Conservation (phyloP, 2,329 filamentous ascomycete species). For the Ceratocystiopsis brevicomis region DNA sequence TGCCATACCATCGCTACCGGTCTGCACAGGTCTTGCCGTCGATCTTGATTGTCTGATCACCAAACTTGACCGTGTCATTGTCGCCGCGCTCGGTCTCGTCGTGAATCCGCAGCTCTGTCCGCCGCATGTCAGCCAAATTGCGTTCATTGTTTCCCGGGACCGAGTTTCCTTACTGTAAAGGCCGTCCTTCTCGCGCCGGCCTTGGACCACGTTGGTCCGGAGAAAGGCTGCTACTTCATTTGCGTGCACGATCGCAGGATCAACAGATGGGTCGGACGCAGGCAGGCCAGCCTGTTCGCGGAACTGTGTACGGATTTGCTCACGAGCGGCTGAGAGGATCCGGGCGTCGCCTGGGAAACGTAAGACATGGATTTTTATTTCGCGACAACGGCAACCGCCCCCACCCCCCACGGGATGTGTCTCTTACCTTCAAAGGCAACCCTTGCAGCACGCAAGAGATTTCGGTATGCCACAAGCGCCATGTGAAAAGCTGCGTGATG, state of each 20-base stretch:
- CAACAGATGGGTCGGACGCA: conserved; percentile 36
- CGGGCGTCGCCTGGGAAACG: conserved; percentile 12
- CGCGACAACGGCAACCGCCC: neutral
- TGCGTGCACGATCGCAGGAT: conserved; percentile 55
- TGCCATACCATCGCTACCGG: conserved; percentile 2
- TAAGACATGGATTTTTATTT: neutral
- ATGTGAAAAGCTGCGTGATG: conserved; percentile 18
- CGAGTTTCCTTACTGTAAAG: conserved; percentile 34
- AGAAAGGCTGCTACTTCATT: conserved; percentile 67
- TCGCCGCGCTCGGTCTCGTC: conserved; percentile 79
- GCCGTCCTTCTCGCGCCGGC: conserved; percentile 31
- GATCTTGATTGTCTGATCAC: conserved; percentile 18
- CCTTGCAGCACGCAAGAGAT: conserved; percentile 60
- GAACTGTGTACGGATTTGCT: conserved; percentile 57
- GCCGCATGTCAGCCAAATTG: neutral
- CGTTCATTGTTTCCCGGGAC: neutral
- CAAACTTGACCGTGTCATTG: conserved; percentile 72
- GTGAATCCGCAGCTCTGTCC: conserved; percentile 66
- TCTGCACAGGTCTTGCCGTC: conserved; percentile 17
- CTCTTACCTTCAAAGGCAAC: conserved; percentile 63
- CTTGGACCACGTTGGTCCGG: conserved; percentile 75
- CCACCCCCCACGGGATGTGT: conserved; percentile 1
- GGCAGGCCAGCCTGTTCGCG: conserved; percentile 43
- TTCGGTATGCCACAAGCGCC: conserved; percentile 61
- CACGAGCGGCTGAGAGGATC: conserved; percentile 50